A percentile compares a stretch with the other conserved stretches of the same genome.
These are phyloP conservation scores for Septoria linicola DNA, from an alignment of 2,329 filamentous ascomycete genomes.

Conservation along the genomic window DNA sequence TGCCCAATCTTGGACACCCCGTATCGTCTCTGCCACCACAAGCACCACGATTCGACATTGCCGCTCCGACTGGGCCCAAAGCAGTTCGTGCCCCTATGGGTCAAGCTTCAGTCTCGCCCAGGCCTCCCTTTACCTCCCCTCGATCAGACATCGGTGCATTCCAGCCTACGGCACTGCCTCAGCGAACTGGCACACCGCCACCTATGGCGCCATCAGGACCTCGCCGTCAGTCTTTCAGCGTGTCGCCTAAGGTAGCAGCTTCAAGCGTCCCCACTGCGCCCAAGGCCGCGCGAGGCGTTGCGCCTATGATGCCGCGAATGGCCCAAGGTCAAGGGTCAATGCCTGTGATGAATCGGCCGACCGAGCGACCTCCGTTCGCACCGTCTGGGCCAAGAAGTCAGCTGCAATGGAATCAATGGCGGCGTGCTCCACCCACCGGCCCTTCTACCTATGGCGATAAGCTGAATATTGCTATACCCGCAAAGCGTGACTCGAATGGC, in stretches of 20 bases:
- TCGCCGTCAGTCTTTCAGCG: conserved; percentile 36
- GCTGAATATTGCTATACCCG: conserved; percentile 37
- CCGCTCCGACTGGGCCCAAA: conserved; percentile 36
- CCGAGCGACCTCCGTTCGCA: conserved; percentile 27
- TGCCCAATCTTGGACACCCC: conserved; percentile 29
- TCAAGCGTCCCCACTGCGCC: conserved; percentile 40
- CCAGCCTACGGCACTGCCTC: conserved; percentile 9
- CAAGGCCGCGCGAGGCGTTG: conserved; percentile 33
- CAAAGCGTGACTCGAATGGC: conserved; percentile 46
- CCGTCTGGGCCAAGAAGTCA: conserved; percentile 34
- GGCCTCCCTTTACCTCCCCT: conserved; percentile 32
- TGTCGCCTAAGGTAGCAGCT: conserved; percentile 37
- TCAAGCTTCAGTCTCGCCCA: conserved; percentile 29
- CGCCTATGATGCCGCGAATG: conserved; percentile 18
- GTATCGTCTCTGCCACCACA: conserved; percentile 28
- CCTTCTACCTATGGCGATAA: conserved; percentile 31
- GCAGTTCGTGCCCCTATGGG: conserved; percentile 30
- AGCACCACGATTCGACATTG: conserved; percentile 28
- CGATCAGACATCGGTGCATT: conserved; percentile 27
- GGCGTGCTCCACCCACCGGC: conserved; percentile 40
- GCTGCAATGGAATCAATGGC: conserved; percentile 43
- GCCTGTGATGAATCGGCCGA: conserved; percentile 22
- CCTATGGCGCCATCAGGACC: conserved; percentile 36
- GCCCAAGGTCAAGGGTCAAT: conserved; percentile 16
- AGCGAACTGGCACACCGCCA: conserved; percentile 31